These are phyloP conservation scores for Microdochium bolleyi DNA, from an alignment of 2,329 filamentous ascomycete genomes.

Conservation along the genomic window DNA sequence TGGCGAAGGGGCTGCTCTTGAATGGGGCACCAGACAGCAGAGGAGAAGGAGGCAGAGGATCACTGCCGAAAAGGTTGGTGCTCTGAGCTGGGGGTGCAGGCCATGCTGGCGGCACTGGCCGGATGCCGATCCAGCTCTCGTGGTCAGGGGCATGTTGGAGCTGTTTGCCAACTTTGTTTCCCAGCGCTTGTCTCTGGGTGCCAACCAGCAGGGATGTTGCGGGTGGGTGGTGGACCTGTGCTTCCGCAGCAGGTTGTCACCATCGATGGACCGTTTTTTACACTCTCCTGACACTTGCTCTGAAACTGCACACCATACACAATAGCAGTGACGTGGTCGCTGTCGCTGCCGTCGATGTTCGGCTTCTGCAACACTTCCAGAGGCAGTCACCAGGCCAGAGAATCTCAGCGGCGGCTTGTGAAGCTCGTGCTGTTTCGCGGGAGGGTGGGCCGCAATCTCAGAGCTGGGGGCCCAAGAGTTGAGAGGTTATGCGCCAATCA, in stretches of 20 bases:
- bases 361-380: too few relatives aligned
- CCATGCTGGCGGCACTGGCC: background rate
- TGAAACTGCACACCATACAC: background rate
- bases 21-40: constrained; percentile 15
- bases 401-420: background rate
- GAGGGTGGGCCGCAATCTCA: background rate
- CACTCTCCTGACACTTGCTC: too few relatives aligned
- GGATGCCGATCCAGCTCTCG: background rate
- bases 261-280: too few relatives aligned
- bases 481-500: background rate
- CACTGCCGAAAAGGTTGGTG: background rate
- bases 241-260: too few relatives aligned
- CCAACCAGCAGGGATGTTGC: background rate
- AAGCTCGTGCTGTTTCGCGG: background rate
- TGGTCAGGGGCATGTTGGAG: background rate
- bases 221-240: too few relatives aligned
- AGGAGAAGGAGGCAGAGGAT: constrained; percentile 7
- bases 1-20: constrained; percentile 12
- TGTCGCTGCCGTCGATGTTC: background rate
- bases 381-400: too few relatives aligned
- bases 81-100: background rate
- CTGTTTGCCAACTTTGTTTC: too few relatives aligned
- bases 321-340: background rate
- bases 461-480: background rate
- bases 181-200: background rate